Percentiles rank a stretch among this genome's conserved stretches.
phyloP scores from a whole-genome alignment of 108 stramenopile genomes.

The Fragilaria radians region DNA sequence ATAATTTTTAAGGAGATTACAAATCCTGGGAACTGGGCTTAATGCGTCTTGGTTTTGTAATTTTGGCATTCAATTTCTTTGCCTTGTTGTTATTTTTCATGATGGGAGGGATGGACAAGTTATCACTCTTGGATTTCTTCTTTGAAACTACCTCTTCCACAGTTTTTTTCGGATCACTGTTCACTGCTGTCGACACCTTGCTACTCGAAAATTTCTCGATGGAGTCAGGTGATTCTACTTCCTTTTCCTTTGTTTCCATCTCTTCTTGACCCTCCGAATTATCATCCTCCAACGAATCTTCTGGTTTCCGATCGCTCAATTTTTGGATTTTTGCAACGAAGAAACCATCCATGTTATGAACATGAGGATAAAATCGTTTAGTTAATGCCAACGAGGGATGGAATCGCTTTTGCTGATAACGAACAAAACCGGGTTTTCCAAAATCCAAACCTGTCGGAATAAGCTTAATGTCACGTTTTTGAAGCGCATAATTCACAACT shows the following conservation, averaged over 20 bases:
- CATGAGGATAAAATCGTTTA: slow-evolving; percentile 97
- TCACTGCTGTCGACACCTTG: slow-evolving; percentile 20
- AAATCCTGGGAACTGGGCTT: slow-evolving; percentile 17
- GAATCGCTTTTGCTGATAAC: slow-evolving; percentile 92
- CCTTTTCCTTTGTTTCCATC: slow-evolving; percentile 10
- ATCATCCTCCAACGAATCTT: slow-evolving; percentile 19
- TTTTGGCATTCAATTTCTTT: slow-evolving; percentile 62
- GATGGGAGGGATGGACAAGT: slow-evolving; percentile 31
- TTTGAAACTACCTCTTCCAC: slow-evolving; percentile 10
- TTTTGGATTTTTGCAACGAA: slow-evolving; percentile 97
- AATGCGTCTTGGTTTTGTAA: slow-evolving; percentile 59
- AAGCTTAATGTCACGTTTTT: slow-evolving; percentile 92
- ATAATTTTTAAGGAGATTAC: too few species aligned
- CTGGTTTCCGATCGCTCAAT: slow-evolving; percentile 60
- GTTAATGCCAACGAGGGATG: slow-evolving; percentile 93
- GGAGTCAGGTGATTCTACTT: slow-evolving; percentile 7
- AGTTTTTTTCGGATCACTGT: slow-evolving; percentile 10
- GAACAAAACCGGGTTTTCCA: slow-evolving; percentile 90
- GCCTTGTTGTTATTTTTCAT: slow-evolving; percentile 10
- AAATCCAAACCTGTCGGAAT: slow-evolving; percentile 90
- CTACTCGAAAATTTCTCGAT: slow-evolving; percentile 23
- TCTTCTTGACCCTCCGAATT: slow-evolving; percentile 20
- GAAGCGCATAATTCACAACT: slow-evolving; percentile 95
- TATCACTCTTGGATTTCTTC: slow-evolving; percentile 41
- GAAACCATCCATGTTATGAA: slow-evolving; percentile 99